Conservation (phyloP, 2,329 filamentous ascomycete species). For the Tolypocladium tropicale region DNA sequence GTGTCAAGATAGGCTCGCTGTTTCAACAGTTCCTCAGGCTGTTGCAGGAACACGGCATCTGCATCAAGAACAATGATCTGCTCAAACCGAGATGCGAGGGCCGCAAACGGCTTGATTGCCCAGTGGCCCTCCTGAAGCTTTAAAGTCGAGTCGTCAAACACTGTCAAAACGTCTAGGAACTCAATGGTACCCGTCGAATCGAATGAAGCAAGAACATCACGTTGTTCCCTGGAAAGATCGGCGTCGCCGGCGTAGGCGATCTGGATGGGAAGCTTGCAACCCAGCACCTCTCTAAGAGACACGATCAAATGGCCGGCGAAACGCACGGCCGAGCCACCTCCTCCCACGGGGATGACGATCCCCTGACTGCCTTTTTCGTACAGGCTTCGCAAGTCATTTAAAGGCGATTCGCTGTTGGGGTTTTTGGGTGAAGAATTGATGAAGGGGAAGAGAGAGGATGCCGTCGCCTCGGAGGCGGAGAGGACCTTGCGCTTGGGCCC, state of each 20-base stretch:
- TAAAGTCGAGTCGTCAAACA: conserved; percentile 21
- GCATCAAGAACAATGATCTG: conserved; percentile 28
- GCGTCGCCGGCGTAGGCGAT: conserved; percentile 25
- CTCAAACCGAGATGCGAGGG: conserved; percentile 23
- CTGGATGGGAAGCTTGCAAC: conserved; percentile 22
- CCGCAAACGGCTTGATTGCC: conserved; percentile 31
- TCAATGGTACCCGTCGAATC: conserved; percentile 12
- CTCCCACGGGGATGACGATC: conserved; percentile 25
- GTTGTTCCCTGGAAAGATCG: conserved; percentile 15
- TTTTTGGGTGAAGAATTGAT: not conserved
- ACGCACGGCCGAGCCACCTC: conserved; percentile 14
- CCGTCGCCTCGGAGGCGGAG: not conserved
- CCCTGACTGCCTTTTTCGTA: conserved; percentile 7
- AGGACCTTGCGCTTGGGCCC: not conserved
- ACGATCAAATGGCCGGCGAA: conserved; percentile 24
- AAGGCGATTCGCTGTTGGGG: not conserved
- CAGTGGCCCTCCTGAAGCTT: conserved; percentile 20
- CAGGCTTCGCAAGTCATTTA: not conserved
- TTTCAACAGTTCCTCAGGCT: conserved; percentile 20
- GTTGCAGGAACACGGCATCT: conserved; percentile 27
- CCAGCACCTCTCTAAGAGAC: conserved; percentile 18
- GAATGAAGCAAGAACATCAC: conserved; percentile 11
- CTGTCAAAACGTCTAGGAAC: conserved; percentile 20
- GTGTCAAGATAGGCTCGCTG: conserved; percentile 19
- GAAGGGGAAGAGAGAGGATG: not conserved